Base-by-base conservation (phyloP, 1,139 yeast species). In the Arxiozyma heterogenica region DNA sequence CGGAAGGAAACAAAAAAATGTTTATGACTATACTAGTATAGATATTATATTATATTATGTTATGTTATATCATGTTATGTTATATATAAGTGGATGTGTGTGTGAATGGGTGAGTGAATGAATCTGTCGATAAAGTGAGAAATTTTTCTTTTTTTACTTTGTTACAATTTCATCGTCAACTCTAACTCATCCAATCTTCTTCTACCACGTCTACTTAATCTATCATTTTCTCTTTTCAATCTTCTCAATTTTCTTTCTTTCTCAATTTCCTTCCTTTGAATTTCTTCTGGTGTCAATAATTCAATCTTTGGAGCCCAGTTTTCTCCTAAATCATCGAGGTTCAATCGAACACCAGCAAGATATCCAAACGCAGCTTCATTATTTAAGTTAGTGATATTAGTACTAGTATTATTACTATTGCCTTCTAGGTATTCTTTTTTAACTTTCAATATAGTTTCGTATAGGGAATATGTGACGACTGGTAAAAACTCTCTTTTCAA, bases 271-370 rank as follows among this genome's bases (percentile, higher is more conserved):
- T 98, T 80, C 71, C 87, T 86, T 66, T 91, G 98, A 55, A 93
- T 89, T 71, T 93, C 98, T 78, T 93, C 91, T 50, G 89, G 93
- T 1, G 95, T 34, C 39, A 93, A 76, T 9, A 82, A 80, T 69
- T 91, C 98, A 3, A 93, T 85, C 42, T 83, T 78, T 15, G 99
- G 98, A 53, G 86, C 85, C 95, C 97, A 93, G 42, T 82, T 86
- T 51, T 84, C 89, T 47, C 89, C 88, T 45, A 80, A 69, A 34
- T 15, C 17, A 34, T 34, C 39, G 3, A 15, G 39, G 15, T 34
- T 15, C n/a, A 15, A 34, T 12, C 39, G 4, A 12, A 84, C 71
- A 50, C 91, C 91, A 20, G 87, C 85, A 53, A 77, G 77, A 44
- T 74, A 75, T 9, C 81, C 83, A 60, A 77, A 79, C 0, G 82